A percentile compares a stretch with the other conserved stretches of the same genome.
phyloP scores from a whole-genome alignment of 2,329 filamentous ascomycete genomes.

The Rutstroemia sp. region DNA sequence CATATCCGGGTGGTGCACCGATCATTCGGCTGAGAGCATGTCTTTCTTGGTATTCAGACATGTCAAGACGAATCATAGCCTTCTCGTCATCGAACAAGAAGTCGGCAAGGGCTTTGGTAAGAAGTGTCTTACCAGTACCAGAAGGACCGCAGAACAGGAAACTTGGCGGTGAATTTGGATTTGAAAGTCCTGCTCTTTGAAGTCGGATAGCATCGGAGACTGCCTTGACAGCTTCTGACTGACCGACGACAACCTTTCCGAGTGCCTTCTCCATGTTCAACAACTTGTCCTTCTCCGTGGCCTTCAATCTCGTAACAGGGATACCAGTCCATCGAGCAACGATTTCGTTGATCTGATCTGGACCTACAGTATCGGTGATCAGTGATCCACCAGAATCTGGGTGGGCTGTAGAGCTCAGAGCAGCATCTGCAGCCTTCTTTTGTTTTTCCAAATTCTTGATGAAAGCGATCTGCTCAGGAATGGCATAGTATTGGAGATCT shows the following conservation, averaged over 20 bases:
- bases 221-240: slow-evolving; percentile 85
- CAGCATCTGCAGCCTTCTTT: slow-evolving; percentile 70
- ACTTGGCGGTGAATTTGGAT: slow-evolving; percentile 93
- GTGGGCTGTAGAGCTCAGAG: slow-evolving; percentile 45
- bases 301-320: slow-evolving; percentile 87
- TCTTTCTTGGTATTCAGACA: slow-evolving; percentile 98
- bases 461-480: slow-evolving; percentile 77
- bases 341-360: slow-evolving; percentile 98
- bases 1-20: slow-evolving; percentile 91
- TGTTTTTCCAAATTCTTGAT: slow-evolving; percentile 78
- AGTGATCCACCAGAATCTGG: slow-evolving; percentile 61
- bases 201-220: slow-evolving; percentile 95
- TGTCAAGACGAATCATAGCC: slow-evolving; percentile 97
- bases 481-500: slow-evolving; percentile 94
- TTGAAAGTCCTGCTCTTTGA: slow-evolving; percentile 87
- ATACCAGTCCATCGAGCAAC: slow-evolving; percentile 98
- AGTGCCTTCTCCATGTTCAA: slow-evolving; percentile 91
- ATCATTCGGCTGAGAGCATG: slow-evolving; percentile 97
- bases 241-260: slow-evolving; percentile 78
- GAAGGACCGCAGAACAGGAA: slow-evolving; percentile 99
- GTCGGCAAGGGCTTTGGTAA: slow-evolving; percentile 94
- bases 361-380: slow-evolving; percentile 87
- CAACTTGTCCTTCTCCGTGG: slow-evolving; percentile 97
- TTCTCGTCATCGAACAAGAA: slow-evolving; percentile 97
- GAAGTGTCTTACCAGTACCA: slow-evolving; percentile 93